Percentiles rank a stretch among this genome's conserved stretches.
These are phyloP conservation scores for Begonia loranthoides DNA, from an alignment of 306 rosid species.

Conservation along the genomic window DNA sequence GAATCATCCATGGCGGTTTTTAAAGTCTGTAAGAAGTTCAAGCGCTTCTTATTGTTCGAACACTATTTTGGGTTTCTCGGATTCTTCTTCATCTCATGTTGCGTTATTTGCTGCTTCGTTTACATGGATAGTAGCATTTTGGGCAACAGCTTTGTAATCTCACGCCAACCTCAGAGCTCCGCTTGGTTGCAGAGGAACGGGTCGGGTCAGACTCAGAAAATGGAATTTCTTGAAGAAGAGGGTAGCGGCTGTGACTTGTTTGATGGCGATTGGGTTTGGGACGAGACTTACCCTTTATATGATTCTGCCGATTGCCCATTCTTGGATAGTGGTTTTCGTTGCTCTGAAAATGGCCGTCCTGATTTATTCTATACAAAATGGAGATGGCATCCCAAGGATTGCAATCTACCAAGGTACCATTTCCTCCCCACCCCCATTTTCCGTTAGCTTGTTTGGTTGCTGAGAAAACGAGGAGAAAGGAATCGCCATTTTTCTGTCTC, in stretches of 20 bases:
- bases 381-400: slow-evolving; percentile 84
- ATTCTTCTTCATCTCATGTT: slow-evolving; percentile 33
- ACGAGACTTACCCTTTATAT: slow-evolving; percentile 63
- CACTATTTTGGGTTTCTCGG: slow-evolving; percentile 57
- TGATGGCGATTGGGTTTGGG: slow-evolving; percentile 91
- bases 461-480: slow-evolving; percentile 5
- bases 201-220: slow-evolving; percentile 16
- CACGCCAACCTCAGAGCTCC: slow-evolving; percentile 35
- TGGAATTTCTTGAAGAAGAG: slow-evolving; percentile 45
- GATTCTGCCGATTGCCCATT: slow-evolving; percentile 52
- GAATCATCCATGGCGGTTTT: slow-evolving; percentile 25
- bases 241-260: slow-evolving; percentile 51
- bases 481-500: not conserved
- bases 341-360: slow-evolving; percentile 83
- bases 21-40: slow-evolving; percentile 33
- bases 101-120: slow-evolving; percentile 37
- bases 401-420: slow-evolving; percentile 74
- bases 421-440: no score
- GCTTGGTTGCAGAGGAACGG: slow-evolving; percentile 35
- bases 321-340: slow-evolving; percentile 67
- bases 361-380: slow-evolving; percentile 82
- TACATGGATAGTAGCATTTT: slow-evolving; percentile 39
- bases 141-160: slow-evolving; percentile 22
- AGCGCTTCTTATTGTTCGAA: slow-evolving; percentile 45
- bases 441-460: slow-evolving; percentile 1